Percentiles rank a stretch among this genome's conserved stretches.
phyloP scores from a whole-genome alignment of 495 filamentous ascomycete species.

The Aspergillus incahuasiensis region DNA sequence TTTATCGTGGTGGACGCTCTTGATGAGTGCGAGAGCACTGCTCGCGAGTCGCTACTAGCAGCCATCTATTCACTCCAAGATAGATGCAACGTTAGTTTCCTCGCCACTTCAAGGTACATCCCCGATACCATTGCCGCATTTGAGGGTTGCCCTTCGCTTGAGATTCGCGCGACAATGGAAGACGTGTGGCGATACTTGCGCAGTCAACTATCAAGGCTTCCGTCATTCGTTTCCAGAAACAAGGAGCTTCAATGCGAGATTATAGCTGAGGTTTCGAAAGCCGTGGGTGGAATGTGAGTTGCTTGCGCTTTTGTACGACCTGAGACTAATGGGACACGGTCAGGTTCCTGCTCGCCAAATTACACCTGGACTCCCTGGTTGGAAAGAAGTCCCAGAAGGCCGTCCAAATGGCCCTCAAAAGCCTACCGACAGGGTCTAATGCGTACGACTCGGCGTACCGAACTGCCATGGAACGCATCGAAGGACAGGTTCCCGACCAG shows the following conservation, averaged over 20 bases:
- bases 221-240: slow-evolving; percentile 14
- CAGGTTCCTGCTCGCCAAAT: slow-evolving; percentile 53
- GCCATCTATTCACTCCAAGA: slow-evolving; percentile 15
- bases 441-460: slow-evolving; percentile 22
- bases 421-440: slow-evolving; percentile 20
- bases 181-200: slow-evolving; percentile 31
- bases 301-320: background rate
- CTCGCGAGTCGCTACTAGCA: slow-evolving; percentile 10
- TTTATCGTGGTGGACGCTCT: slow-evolving; percentile 44
- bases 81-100: slow-evolving; percentile 7
- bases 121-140: slow-evolving; percentile 15
- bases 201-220: slow-evolving; percentile 18
- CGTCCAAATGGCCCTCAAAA: slow-evolving; percentile 30
- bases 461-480: slow-evolving; percentile 22
- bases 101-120: slow-evolving; percentile 27
- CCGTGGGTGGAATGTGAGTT: slow-evolving; percentile 40
- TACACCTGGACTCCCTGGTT: slow-evolving; percentile 44
- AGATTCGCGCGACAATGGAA: slow-evolving; percentile 17
- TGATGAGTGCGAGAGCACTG: slow-evolving; percentile 23
- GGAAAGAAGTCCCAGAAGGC: slow-evolving; percentile 28
- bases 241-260: slow-evolving; percentile 28
- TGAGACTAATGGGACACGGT: background rate
- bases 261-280: slow-evolving; percentile 20
- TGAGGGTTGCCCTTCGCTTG: slow-evolving; percentile 7
- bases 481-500: slow-evolving; percentile 23